Conservation (phyloP, 306 rosid species). For the Luffa aegyptiaca region DNA sequence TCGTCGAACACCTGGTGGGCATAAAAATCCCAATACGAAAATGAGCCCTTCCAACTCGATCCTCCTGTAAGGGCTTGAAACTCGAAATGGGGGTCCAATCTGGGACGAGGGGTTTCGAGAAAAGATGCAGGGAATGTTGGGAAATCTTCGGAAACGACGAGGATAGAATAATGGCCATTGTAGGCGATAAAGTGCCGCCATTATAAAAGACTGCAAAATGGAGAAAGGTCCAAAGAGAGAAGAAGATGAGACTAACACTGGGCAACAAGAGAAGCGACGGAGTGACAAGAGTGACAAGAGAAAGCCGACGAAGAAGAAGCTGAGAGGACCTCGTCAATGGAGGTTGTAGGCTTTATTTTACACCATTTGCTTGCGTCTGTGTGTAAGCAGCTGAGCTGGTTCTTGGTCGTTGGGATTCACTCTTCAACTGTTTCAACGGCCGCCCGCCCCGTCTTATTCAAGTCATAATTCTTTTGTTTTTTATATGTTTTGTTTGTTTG, state of each 20-base stretch:
- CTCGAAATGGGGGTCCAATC: neutral
- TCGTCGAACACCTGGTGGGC: neutral
- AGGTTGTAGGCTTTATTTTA: constrained; percentile 1
- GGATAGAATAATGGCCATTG: constrained; percentile 23
- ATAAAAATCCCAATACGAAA: neutral
- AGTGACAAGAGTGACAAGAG: constrained; percentile 22
- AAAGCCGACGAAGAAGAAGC: constrained; percentile 24
- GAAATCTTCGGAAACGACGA: constrained; percentile 17
- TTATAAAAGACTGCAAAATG: constrained; percentile 12
- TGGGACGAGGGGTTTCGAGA: neutral
- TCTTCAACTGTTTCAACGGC: constrained; percentile 20
- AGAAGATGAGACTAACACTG: constrained; percentile 19
- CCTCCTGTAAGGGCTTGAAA: neutral
- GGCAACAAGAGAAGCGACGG: constrained; percentile 28
- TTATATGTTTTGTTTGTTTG: neutral
- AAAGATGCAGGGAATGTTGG: constrained; percentile 6
- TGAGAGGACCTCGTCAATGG: constrained; percentile 12
- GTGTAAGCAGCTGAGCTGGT: neutral
- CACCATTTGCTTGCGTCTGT: neutral
- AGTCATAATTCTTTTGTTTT: neutral
- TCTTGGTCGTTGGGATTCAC: neutral
- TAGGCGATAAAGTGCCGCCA: constrained; percentile 26
- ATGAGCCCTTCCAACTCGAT: neutral
- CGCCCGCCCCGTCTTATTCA: neutral
- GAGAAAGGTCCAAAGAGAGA: constrained; percentile 11